Evolutionary conservation across 805 yeast genomes (phyloP).

Genomic region (Sungouiella thailandica): DNA sequence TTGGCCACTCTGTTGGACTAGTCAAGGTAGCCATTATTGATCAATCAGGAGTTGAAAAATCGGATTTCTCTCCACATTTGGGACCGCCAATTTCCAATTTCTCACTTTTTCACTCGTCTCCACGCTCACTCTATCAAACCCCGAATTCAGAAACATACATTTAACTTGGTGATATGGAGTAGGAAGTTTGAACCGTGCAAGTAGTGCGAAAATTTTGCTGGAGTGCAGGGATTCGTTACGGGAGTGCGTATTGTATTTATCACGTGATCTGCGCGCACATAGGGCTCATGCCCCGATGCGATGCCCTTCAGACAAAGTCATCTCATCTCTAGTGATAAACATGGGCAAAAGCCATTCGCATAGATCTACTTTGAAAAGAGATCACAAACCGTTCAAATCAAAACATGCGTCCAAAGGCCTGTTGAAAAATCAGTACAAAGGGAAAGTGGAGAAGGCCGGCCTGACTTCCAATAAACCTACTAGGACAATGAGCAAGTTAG

Average conservation of each 20-base stretch:
- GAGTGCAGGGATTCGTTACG: conserved; percentile 2
- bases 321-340: conserved; percentile 1
- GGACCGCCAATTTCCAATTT: too few relatives aligned
- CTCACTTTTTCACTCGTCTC: too few relatives aligned
- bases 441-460: conserved; percentile 74
- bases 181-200: neutral
- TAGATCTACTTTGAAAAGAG: conserved; percentile 75
- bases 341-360: conserved; percentile 77
- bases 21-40: too few relatives aligned
- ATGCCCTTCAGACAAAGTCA: neutral
- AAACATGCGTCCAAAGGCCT: conserved; percentile 88
- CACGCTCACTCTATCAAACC: too few relatives aligned
- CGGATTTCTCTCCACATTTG: too few relatives aligned
- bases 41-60: too few relatives aligned
- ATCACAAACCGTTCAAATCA: conserved; percentile 87
- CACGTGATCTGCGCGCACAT: neutral
- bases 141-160: too few relatives aligned
- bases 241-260: neutral
- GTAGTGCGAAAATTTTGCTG: conserved; percentile 1
- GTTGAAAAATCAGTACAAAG: conserved; percentile 73
- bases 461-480: conserved; percentile 29
- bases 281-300: conserved; percentile 6
- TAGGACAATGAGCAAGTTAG: conserved; percentile 42
- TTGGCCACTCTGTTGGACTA: too few relatives aligned
- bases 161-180: too few relatives aligned